Base-by-base conservation (phyloP, 2,329 filamentous ascomycete genomes). In the Colletotrichum theobromicola region DNA sequence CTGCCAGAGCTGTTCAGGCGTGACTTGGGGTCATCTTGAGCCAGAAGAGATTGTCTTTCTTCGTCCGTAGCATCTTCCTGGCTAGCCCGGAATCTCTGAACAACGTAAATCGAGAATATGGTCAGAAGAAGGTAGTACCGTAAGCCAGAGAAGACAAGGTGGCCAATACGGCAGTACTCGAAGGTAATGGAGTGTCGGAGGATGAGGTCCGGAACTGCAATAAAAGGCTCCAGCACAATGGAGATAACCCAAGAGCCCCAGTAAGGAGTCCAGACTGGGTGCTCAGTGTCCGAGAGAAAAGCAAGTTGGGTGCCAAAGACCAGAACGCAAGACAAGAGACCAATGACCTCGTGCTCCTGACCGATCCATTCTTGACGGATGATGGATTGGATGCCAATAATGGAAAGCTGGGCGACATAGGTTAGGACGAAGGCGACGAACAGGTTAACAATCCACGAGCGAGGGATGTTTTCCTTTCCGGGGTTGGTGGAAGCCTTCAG, bases 231-330 rank as follows among this genome's bases (percentile, higher is more conserved):
- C 42, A 90, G 88, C 16, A 86, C 77, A 9, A 93, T 82, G 16
- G 89, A 90, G 18, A 94, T 81, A 34, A 89, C 77, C 87, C 92
- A 93, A 15, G 90, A 90, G 21, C 91, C 92, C 76, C 90, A 89
- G 76, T 91, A 92, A 0, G 92, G 91, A 77, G 92, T 91, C 87
- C 91, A 93, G 12, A 91, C 86, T 4, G 88, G 86, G 66, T 87
- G 85, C 34, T 85, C 80, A 21, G 85, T 84, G 67, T 90, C 88
- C 4, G 86, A 83, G 16, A 94, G 85, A 24, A 87, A 87, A 53
- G 89, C 86, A 73, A 91, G 84, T 77, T 93, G 87, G 16, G 92
- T 87, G 5, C 90, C 88, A 81, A 93, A 94, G n/a, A 91, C 86
- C 32, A 94, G 82, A 60, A 92, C 85, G 69, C 91, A 93, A 2